Evolutionary conservation across 148 eudicot species (phyloP).

Genomic region (Silene latifolia): DNA sequence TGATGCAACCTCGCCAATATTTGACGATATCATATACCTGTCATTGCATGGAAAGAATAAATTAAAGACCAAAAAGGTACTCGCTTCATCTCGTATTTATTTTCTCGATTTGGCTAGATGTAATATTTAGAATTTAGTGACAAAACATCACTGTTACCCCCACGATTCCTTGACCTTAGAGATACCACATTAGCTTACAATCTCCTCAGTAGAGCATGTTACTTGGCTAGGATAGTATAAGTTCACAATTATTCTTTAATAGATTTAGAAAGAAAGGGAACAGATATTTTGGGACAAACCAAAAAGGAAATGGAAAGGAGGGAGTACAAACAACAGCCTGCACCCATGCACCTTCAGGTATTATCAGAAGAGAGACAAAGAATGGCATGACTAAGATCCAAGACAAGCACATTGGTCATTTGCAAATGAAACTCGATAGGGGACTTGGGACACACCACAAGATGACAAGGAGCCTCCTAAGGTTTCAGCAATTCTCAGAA

Average conservation of each 20-base stretch:
- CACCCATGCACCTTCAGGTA: neutral
- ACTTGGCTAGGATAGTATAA: too few relatives aligned
- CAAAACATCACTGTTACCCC: too few relatives aligned
- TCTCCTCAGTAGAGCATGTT: too few relatives aligned
- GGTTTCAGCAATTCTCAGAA: neutral
- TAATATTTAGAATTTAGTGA: too few relatives aligned
- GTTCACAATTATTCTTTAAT: too few relatives aligned
- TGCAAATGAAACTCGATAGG: neutral
- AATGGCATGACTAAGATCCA: neutral
- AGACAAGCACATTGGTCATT: neutral
- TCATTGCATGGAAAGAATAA: neutral
- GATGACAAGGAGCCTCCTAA: neutral
- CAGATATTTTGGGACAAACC: too few relatives aligned
- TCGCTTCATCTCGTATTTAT: neutral
- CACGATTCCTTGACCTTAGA: too few relatives aligned
- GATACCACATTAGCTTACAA: too few relatives aligned
- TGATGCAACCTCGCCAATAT: constrained; percentile 76
- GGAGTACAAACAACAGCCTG: neutral
- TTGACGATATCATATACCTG: constrained; percentile 83
- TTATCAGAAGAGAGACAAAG: neutral
- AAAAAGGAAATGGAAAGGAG: too few relatives aligned
- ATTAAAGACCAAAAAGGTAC: neutral
- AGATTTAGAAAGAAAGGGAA: too few relatives aligned
- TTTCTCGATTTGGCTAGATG: neutral
- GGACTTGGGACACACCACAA: neutral